Percentiles rank a stretch among this genome's conserved stretches.
Conservation (phyloP, 2,329 filamentous ascomycete genomes). For the Samsoniella hepiali region DNA sequence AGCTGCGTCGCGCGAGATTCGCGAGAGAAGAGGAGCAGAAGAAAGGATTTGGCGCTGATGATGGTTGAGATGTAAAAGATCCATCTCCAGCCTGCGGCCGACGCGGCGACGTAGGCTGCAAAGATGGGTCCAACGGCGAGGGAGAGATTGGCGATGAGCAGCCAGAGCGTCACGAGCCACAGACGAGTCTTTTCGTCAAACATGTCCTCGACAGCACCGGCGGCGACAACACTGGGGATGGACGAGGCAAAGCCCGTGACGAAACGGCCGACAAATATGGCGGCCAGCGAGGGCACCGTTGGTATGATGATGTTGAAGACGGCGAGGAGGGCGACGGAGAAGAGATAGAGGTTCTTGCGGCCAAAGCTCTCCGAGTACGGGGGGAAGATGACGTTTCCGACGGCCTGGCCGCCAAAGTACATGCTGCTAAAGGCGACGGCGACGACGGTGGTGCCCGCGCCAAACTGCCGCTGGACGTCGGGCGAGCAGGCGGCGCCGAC, state of each 20-base stretch:
- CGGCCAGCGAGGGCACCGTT: conserved; percentile 1
- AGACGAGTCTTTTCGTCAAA: conserved; percentile 8
- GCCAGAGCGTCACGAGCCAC: conserved; percentile 6
- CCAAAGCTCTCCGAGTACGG: conserved; percentile 1
- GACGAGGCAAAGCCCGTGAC: conserved; percentile 4
- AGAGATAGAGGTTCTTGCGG: conserved; percentile 8
- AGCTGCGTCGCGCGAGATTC: conserved; percentile 3
- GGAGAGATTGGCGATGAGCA: conserved; percentile 6
- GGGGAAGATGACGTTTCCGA: conserved; percentile 7
- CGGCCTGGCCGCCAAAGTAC: conserved; percentile 4
- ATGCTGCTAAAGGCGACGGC: conserved; percentile 6
- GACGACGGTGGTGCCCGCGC: background rate
- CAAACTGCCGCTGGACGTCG: conserved; percentile 1
- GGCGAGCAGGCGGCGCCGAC: conserved; percentile 3
- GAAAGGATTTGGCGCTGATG: conserved; percentile 1
- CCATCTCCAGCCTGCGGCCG: conserved; percentile 5
- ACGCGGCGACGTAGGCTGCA: conserved; percentile 6
- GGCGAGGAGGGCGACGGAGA: conserved; percentile 5
- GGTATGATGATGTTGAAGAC: conserved; percentile 6
- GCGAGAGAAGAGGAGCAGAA: conserved; percentile 4
- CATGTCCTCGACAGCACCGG: conserved; percentile 7
- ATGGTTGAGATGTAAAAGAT: conserved; percentile 5
- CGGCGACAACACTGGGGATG: conserved; percentile 3
- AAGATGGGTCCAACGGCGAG: conserved; percentile 6
- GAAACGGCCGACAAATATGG: conserved; percentile 6